Percentiles rank a stretch among this genome's conserved stretches.
These are phyloP conservation scores for Colletotrichum falcatum DNA, from an alignment of 2,329 filamentous ascomycete genomes.

Conservation along the genomic window DNA sequence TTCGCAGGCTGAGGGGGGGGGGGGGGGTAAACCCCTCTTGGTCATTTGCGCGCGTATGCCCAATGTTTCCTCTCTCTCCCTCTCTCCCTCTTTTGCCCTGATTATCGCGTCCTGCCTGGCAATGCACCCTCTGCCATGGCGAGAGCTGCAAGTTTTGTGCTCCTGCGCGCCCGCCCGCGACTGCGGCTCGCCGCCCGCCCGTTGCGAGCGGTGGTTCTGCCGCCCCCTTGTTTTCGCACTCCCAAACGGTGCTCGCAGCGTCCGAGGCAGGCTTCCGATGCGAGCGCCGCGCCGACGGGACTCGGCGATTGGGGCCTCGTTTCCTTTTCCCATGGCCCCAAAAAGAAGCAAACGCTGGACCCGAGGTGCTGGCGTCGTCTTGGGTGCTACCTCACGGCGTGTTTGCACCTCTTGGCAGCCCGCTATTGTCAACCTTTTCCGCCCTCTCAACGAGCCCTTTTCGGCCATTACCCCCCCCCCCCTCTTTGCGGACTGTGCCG, in stretches of 20 bases:
- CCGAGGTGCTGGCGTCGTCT: neutral
- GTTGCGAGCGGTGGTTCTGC: neutral
- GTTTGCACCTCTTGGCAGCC: neutral
- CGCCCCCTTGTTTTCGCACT: neutral
- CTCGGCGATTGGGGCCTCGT: neutral
- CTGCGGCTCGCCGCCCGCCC: conserved; percentile 25
- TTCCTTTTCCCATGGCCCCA: neutral
- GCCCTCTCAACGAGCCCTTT: conserved; percentile 6
- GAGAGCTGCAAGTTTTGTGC: neutral
- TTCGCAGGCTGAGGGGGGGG: neutral
- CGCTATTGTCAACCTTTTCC: neutral
- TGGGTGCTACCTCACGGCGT: conserved; percentile 9
- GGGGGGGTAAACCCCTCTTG: neutral
- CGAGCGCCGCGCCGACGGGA: neutral
- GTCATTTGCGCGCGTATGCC: neutral
- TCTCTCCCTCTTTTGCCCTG: neutral
- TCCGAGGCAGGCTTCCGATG: conserved; percentile 4
- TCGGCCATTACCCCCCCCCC: neutral
- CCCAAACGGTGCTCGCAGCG: no score
- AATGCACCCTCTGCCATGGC: neutral
- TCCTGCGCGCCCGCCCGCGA: conserved; percentile 2
- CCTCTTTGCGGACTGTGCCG: neutral
- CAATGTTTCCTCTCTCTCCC: no score
- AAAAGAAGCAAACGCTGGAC: neutral
- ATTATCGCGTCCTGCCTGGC: neutral